Conservation (phyloP, 75 land plant species). For the Larix kaempferi region DNA sequence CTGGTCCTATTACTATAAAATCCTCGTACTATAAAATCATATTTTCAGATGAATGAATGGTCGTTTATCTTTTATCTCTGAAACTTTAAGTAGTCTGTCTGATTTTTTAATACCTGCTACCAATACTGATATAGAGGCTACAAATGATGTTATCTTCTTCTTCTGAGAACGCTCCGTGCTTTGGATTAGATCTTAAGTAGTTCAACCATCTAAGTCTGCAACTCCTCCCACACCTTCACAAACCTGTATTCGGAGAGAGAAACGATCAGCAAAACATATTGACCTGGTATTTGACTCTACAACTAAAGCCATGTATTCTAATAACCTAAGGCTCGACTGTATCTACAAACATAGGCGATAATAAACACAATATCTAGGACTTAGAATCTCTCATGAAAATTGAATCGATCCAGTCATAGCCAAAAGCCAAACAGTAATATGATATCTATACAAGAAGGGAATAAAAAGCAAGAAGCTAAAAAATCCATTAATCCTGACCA, state of each 20-base stretch:
- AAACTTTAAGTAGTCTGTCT: neutral
- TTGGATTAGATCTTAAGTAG: constrained; percentile 72
- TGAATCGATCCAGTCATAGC: too few relatives aligned
- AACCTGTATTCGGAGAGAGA: constrained; percentile 22
- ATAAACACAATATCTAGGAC: too few relatives aligned
- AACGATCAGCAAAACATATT: neutral
- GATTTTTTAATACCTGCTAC: constrained; percentile 39
- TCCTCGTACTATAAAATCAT: neutral
- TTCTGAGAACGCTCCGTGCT: constrained; percentile 63
- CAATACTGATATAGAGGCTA: constrained; percentile 61
- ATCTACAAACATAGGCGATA: neutral
- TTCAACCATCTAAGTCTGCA: constrained; percentile 79
- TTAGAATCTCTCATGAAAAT: neutral
- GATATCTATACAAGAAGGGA: neutral
- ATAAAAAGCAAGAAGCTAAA: neutral
- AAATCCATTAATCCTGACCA: neutral
- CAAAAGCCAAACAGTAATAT: neutral
- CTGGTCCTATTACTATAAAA: too few relatives aligned
- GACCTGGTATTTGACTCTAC: neutral
- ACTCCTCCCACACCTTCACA: constrained; percentile 78
- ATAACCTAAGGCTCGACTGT: neutral
- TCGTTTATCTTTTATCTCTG: too few relatives aligned
- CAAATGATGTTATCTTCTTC: constrained; percentile 66
- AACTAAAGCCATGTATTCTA: neutral
- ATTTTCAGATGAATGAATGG: neutral